Base-by-base conservation (phyloP, 352 stramenopile species). In the Globisporangium yorkense region DNA sequence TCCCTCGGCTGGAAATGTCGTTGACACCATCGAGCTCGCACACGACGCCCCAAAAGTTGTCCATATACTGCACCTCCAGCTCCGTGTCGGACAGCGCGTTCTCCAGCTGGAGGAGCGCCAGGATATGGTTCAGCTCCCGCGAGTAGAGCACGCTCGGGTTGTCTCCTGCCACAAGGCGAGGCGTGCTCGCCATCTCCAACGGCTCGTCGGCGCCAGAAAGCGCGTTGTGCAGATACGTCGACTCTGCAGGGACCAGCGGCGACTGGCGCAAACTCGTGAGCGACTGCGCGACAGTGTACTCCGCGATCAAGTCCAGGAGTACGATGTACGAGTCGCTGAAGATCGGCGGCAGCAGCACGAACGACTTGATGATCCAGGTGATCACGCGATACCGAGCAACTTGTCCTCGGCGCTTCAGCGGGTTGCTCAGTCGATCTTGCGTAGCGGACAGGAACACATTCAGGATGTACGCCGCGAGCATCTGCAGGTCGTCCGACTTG, bases 291-390 rank as follows among this genome's bases (percentile, higher is more conserved):
- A 83, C 92, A 8, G 84, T 87, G 48, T 80, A 87, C 54, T 93
- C 86, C 0, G 84, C 83, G 48, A 94, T 73, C 9, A 95, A 51
- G 60, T 95, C 84, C 7, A 94, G 59, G 16, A 95, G 59, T 8
- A 78, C 65, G 40, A 95, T 86, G 61, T 88, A 92, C 10, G 86
- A 90, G 66, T 95, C 86, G 50, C 75, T 86, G 70, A 81, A 92
- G 50, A 92, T 80, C 4, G 75, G 77, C 18, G 86, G 86, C 3
- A 95, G 63, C 56, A 87, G 67, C 15, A 71, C 68, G 55, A 86
- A 95, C 43, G 73, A 88, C 52, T 91, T 88, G 44, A 95, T 63
- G 35, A 93, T 71, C 80, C 81, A 92, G 15, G 76, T 68, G 45
- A 94, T 70, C 8, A 95, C 67, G 44, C 86, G 84, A 48, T 91